phyloP scores from a whole-genome alignment of 2,329 filamentous ascomycete genomes.

The Ophiostoma pallidulum region DNA sequence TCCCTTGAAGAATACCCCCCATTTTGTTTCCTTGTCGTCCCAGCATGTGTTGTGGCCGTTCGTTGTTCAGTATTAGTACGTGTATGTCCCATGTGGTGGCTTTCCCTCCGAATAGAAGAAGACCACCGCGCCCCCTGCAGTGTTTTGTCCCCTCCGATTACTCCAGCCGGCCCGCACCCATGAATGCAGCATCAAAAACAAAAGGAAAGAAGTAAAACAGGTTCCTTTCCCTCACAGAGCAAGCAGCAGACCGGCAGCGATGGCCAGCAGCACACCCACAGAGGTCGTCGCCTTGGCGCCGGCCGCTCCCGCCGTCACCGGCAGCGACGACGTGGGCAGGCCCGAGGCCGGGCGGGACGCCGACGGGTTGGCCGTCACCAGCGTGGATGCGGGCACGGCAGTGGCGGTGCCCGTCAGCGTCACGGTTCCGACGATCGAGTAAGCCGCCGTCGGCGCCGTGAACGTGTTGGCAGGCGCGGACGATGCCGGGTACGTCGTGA shows the following conservation, averaged over 20 bases:
- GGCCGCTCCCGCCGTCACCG: slow-evolving; percentile 14
- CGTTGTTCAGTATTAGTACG: too few species aligned
- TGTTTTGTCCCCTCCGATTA: too few species aligned
- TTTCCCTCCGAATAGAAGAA: too few species aligned
- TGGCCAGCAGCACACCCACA: slow-evolving; percentile 1
- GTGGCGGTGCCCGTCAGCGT: slow-evolving; percentile 9
- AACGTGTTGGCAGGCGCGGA: slow-evolving; percentile 17
- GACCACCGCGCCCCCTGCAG: too few species aligned
- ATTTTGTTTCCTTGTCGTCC: too few species aligned
- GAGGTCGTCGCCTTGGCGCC: neutral
- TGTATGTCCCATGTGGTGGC: too few species aligned
- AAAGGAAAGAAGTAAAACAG: neutral
- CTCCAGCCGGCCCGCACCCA: too few species aligned
- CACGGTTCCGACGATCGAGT: slow-evolving; percentile 16
- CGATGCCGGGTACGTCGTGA: slow-evolving; percentile 17
- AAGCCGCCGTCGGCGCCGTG: slow-evolving; percentile 13
- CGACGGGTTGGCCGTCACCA: neutral
- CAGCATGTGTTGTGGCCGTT: too few species aligned
- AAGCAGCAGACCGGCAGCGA: slow-evolving; percentile 9
- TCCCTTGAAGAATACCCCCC: neutral
- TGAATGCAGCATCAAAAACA: too few species aligned
- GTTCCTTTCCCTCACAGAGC: slow-evolving; percentile 8
- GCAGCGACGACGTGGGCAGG: neutral
- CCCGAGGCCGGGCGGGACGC: neutral
- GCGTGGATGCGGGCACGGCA: neutral